These are phyloP conservation scores for Penicillium lividum DNA, from an alignment of 495 filamentous ascomycete species.

Conservation along the genomic window DNA sequence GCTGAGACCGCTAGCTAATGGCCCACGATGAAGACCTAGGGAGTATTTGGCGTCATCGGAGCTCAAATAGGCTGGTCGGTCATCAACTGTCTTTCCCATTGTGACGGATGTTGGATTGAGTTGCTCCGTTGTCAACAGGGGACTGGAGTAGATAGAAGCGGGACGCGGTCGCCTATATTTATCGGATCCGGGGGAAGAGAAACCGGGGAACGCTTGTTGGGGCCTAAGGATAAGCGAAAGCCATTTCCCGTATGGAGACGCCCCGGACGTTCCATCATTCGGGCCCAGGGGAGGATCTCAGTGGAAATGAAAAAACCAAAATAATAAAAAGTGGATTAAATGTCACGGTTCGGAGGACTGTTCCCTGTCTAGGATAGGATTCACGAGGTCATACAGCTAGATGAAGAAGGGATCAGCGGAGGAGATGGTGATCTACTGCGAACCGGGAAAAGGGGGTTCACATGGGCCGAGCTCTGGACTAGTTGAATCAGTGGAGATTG, in stretches of 20 bases:
- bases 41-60: conserved; percentile 37
- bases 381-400: conserved; percentile 10
- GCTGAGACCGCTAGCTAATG: conserved; percentile 18
- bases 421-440: conserved; percentile 30
- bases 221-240: conserved; percentile 14
- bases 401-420: conserved; percentile 21
- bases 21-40: conserved; percentile 40
- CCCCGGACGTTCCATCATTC: conserved; percentile 13
- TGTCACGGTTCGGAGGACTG: conserved; percentile 20
- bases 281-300: not conserved
- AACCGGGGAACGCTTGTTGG: conserved; percentile 8
- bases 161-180: conserved; percentile 7
- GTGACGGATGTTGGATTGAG: conserved; percentile 9
- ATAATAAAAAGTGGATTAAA: conserved; percentile 12
- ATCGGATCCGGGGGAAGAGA: not conserved
- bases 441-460: conserved; percentile 25
- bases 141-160: not conserved
- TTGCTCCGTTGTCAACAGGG: not conserved
- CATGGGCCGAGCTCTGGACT: conserved; percentile 14
- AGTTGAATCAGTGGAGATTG: not conserved
- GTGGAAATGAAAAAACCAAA: not conserved
- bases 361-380: conserved; percentile 20
- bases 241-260: conserved; percentile 11
- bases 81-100: conserved; percentile 29
- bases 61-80: conserved; percentile 30